Conservation (phyloP, 106 monocot species). For the Apostasia ramifera region DNA sequence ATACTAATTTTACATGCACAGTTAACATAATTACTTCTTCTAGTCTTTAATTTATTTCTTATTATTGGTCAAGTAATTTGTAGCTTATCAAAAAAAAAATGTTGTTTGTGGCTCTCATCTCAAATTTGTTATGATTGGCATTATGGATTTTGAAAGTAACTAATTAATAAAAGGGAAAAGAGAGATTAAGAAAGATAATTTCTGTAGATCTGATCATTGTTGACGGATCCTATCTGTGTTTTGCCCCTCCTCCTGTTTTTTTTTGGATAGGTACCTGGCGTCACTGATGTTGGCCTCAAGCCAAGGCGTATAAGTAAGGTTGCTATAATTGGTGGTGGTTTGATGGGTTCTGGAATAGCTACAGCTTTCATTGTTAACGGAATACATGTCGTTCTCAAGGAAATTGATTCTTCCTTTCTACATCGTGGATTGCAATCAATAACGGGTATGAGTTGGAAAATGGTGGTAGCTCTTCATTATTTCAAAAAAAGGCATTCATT, state of each 20-base stretch:
- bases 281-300: constrained; percentile 77
- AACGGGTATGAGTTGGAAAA: constrained; percentile 31
- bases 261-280: constrained; percentile 55
- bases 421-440: constrained; percentile 71
- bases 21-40: no score
- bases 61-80: no score
- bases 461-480: background rate
- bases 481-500: background rate
- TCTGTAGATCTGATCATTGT: background rate
- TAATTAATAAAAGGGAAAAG: no score
- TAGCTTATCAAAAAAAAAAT: no score
- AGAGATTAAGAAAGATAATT: background rate
- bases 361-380: constrained; percentile 65
- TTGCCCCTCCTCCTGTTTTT: background rate
- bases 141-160: no score
- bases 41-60: no score
- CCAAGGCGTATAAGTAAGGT: constrained; percentile 68
- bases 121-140: no score
- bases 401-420: constrained; percentile 53
- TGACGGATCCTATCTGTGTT: no score
- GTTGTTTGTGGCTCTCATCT: no score
- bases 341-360: constrained; percentile 96
- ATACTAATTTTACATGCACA: no score
- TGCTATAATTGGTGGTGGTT: constrained; percentile 91
- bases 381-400: constrained; percentile 72